Conservation (phyloP, 169 alveolate genomes). For the Fabrea salina region DNA sequence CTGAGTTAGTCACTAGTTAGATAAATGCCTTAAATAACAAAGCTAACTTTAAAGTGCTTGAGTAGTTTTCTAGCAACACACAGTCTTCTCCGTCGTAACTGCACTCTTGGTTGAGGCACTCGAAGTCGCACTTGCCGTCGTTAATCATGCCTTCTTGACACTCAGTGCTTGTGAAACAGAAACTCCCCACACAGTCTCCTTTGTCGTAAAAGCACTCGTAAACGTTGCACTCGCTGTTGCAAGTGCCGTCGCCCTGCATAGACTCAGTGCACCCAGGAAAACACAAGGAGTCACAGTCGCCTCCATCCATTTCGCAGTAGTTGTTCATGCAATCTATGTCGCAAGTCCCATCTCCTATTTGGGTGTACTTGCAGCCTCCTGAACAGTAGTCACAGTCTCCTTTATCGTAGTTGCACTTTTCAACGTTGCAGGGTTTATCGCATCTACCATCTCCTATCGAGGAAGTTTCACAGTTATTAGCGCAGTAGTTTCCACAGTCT, state of each 20-base stretch:
- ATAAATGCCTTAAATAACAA: no score
- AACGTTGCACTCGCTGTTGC: conserved; percentile 1
- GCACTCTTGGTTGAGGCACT: background rate
- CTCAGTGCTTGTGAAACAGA: no score
- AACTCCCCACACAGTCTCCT: no score
- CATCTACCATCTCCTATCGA: conserved; percentile 27
- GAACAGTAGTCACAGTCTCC: conserved; percentile 21
- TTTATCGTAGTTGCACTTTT: conserved; percentile 17
- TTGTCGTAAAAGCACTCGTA: background rate
- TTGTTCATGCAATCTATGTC: background rate
- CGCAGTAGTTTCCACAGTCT: background rate
- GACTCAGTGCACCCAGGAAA: no score
- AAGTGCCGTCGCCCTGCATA: background rate
- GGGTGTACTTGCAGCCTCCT: background rate
- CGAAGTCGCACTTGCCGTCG: background rate
- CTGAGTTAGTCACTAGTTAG: no score
- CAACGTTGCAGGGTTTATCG: conserved; percentile 20
- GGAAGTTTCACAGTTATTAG: no score
- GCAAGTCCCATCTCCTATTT: conserved; percentile 1
- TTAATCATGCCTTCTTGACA: no score
- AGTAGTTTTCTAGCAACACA: no score
- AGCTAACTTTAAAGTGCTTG: no score
- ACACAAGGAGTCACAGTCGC: conserved; percentile 2
- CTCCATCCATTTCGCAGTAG: conserved; percentile 14
- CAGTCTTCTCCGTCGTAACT: conserved; percentile 21